A percentile compares a stretch with the other conserved stretches of the same genome.
Evolutionary conservation across 176 grass and related monocot genomes (phyloP).

Genomic region (Triticum aestivum): DNA sequence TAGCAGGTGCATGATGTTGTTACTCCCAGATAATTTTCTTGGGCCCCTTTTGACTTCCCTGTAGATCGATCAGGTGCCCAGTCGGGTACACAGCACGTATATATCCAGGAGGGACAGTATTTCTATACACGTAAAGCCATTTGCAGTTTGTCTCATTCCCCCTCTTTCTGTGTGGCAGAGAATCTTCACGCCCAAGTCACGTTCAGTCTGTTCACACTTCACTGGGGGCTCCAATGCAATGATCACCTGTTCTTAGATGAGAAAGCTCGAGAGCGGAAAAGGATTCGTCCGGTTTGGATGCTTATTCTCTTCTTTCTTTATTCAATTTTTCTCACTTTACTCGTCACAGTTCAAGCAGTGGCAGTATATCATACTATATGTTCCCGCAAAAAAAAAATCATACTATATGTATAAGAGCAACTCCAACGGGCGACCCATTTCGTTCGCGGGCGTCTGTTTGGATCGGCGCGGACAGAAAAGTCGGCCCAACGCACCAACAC

Average conservation of each 20-base stretch:
- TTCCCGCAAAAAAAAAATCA: no score
- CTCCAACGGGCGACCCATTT: no score
- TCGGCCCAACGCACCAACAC: no score
- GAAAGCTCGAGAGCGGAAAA: not conserved
- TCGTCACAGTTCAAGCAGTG: no score
- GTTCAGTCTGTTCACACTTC: slow-evolving; percentile 21
- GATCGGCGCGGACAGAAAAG: no score
- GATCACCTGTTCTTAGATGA: slow-evolving; percentile 21
- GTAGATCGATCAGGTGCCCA: not conserved
- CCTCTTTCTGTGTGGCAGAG: not conserved
- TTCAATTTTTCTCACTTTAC: no score
- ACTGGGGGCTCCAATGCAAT: slow-evolving; percentile 6
- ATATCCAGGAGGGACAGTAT: not conserved
- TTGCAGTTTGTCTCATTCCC: not conserved
- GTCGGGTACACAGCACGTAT: not conserved
- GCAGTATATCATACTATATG: no score
- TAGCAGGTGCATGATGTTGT: slow-evolving; percentile 12
- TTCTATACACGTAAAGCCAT: slow-evolving; percentile 7
- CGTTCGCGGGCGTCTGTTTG: no score
- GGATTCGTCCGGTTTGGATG: not conserved
- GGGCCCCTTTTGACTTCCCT: slow-evolving; percentile 28
- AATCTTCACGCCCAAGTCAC: slow-evolving; percentile 32
- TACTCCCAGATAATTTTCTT: slow-evolving; percentile 16
- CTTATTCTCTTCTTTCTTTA: not conserved
- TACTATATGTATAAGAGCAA: no score